A percentile compares a stretch with the other conserved stretches of the same genome.
phyloP scores from a whole-genome alignment of 139 green algal genomes.

The Chlorella vulgaris region DNA sequence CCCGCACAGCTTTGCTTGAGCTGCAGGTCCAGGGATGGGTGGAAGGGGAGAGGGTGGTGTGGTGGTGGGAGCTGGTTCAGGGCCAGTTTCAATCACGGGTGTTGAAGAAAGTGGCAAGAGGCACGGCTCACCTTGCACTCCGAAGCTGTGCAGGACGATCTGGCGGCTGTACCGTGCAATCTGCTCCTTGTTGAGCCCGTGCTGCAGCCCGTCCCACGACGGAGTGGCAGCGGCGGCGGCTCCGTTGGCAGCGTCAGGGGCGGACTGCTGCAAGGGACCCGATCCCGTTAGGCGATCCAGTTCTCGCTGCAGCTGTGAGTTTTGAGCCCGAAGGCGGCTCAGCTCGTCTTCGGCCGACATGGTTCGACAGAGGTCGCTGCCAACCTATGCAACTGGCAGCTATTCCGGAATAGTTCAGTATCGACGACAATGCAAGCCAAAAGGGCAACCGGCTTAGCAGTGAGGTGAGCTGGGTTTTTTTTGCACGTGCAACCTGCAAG shows the following conservation, averaged over 20 bases:
- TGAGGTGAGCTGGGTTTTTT: too few species aligned
- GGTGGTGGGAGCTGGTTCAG: too few species aligned
- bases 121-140: slow-evolving; percentile 55
- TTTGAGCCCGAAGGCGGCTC: slow-evolving; percentile 13
- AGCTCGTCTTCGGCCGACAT: too few species aligned
- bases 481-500: too few species aligned
- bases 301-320: slow-evolving; percentile 18
- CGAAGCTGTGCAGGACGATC: slow-evolving; percentile 85
- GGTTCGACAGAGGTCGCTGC: too few species aligned
- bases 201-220: slow-evolving; percentile 43
- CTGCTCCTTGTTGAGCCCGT: slow-evolving; percentile 67
- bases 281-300: not conserved
- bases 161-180: slow-evolving; percentile 86
- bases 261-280: not conserved
- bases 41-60: not conserved
- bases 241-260: not conserved
- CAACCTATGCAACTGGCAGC: too few species aligned
- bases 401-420: too few species aligned
- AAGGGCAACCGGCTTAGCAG: too few species aligned
- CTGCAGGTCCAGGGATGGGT: slow-evolving; percentile 41
- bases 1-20: slow-evolving; percentile 68
- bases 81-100: too few species aligned
- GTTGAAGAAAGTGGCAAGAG: too few species aligned
- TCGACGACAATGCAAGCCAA: too few species aligned
- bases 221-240: not conserved